These are phyloP conservation scores for Clathrospora elynae DNA, from an alignment of 2,329 filamentous ascomycete genomes.

Conservation along the genomic window DNA sequence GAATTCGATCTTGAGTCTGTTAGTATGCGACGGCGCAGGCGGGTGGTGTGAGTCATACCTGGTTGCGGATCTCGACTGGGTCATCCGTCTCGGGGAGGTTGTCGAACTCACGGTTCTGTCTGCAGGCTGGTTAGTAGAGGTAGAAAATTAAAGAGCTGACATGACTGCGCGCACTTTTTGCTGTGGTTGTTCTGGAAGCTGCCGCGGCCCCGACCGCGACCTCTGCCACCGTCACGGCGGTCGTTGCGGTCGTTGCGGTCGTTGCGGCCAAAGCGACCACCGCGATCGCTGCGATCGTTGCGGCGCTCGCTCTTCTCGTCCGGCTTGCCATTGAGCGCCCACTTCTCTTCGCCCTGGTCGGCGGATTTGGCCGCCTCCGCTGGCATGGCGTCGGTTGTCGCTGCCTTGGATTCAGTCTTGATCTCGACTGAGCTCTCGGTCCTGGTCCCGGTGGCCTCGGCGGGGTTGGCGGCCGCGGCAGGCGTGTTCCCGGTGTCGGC, in stretches of 20 bases:
- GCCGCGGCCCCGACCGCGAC: constrained; percentile 22
- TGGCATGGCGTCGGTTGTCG: constrained; percentile 13
- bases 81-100: constrained; percentile 74
- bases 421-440: constrained; percentile 16
- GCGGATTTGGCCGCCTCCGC: constrained; percentile 6
- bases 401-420: constrained; percentile 19
- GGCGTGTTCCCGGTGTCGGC: constrained; percentile 29
- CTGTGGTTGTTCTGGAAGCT: constrained; percentile 26
- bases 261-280: constrained; percentile 16
- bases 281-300: constrained; percentile 22
- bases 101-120: constrained; percentile 41
- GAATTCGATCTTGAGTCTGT: constrained; percentile 76
- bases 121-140: constrained; percentile 16
- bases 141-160: no score
- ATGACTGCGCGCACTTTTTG: constrained; percentile 18
- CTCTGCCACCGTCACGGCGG: constrained; percentile 18
- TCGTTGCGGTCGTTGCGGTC: constrained; percentile 8
- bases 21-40: constrained; percentile 14
- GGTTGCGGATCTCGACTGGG: constrained; percentile 78
- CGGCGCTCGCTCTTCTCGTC: constrained; percentile 18
- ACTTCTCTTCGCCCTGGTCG: constrained; percentile 25
- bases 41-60: constrained; percentile 59
- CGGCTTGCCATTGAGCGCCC: constrained; percentile 24
- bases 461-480: constrained; percentile 26
- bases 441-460: constrained; percentile 22